These are phyloP conservation scores for Sporothrix luriei DNA, from an alignment of 2,329 filamentous ascomycete genomes.

Conservation along the genomic window DNA sequence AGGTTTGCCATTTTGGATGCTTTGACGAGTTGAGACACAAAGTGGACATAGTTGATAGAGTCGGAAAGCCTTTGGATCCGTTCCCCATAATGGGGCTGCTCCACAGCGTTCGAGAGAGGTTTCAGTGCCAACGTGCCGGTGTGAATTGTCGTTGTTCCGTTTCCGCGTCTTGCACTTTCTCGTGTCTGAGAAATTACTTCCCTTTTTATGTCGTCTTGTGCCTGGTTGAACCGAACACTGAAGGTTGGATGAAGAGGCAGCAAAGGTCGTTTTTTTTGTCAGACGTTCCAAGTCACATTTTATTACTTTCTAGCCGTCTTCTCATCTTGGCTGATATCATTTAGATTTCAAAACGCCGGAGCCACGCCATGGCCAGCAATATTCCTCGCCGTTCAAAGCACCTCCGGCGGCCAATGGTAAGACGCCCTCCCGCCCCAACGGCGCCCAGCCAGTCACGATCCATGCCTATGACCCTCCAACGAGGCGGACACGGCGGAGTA, in stretches of 20 bases:
- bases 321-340: no score
- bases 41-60: neutral
- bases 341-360: no score
- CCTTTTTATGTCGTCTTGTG: neutral
- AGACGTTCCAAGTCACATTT: neutral
- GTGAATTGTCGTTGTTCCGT: neutral
- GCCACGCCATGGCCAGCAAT: neutral
- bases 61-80: neutral
- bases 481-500: no score
- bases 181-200: neutral
- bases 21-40: neutral
- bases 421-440: neutral
- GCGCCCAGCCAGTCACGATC: neutral
- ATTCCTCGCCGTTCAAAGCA: neutral
- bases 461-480: neutral
- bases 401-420: neutral
- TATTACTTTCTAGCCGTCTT: neutral
- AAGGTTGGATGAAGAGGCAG: neutral
- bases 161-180: neutral
- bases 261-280: neutral
- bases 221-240: neutral
- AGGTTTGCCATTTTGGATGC: neutral
- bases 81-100: neutral
- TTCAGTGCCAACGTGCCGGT: no score
- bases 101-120: neutral